Base-by-base conservation (phyloP, 1,284 basidiomycete genomes). In the Fomes fomentarius region DNA sequence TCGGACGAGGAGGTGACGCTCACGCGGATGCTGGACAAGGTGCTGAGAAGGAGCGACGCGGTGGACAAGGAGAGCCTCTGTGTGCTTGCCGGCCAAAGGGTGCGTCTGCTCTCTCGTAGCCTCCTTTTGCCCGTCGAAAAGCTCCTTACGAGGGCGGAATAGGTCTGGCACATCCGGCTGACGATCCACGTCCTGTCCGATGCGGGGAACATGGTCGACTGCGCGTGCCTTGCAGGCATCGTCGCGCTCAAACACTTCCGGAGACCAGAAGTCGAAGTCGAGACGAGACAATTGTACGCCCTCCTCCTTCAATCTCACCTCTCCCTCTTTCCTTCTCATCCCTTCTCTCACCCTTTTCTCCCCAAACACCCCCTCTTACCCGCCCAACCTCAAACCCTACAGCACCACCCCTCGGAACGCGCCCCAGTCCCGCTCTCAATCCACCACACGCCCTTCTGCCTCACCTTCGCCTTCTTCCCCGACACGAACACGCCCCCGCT, bases 51-150 rank as follows among this genome's bases (percentile, higher is more conserved):
- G 60, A 96, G 94, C 58, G 95, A 97, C 67, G 91, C 92, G 0
- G 81, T 99, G 22, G 96, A 99, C 76, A 89, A 94, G 66, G 96
- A 98, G 71, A 93, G 94, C 1, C 71, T 99, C 28, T 99, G 96
- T 70, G 87, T 99, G 37, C 72, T 96, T 9, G 94, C 96, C 3
- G 96, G 95, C 11, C 90, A 98, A 69, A 86, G 95, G 68, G 95
- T 96, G 59, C 40, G 85, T 72, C 8, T 25, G 17, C 31, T 39
- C 19, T 28, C n/a, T 37, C 44, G 21, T 10, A n/a, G 12, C 21
- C 35, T 31, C 54, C 24, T 40, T 41, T 47, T 40, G 41, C n/a
- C n/a, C n/a, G n/a, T n/a, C n/a, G n/a, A n/a, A n/a, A n/a, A n/a
- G n/a, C n/a, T n/a, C n/a, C n/a, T n/a, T n/a, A n/a, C n/a, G n/a